Base-by-base conservation (phyloP, 495 filamentous ascomycete genomes). In the Neurospora africana region DNA sequence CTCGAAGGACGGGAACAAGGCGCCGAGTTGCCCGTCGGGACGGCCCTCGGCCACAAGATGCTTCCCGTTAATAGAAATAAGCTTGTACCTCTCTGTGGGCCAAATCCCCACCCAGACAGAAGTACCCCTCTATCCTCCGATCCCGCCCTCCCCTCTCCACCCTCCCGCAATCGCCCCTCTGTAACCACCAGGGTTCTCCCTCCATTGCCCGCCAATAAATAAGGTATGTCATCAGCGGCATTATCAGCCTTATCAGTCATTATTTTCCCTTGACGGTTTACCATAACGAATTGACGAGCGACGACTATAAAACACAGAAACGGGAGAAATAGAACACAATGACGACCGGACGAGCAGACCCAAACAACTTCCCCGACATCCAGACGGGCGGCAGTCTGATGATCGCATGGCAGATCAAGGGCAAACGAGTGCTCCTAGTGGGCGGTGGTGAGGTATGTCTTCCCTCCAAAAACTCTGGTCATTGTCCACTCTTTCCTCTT, bases 351-450 rank as follows among this genome's bases (percentile, higher is more conserved):
- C 47, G 47, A 58, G 47, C 47, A 58, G 21, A 58, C 47, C 47
- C 47, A 9, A 27, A 19, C 15, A 75, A 89, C 70, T 97, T 90
- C 80, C 94, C 94, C 74, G 85, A 89, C 69, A 85, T 98, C 30
- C 90, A 97, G 80, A 91, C 92, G 44, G 95, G 94, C 69, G 95
- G 94, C 53, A 98, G 95, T 44, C 83, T 99, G 72, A 93, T 98
- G 71, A 82, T 99, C 67, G 95, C 95, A 75, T 99, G 93, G 93
- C 95, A 98, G 83, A 87, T 95, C 72, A 91, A 88, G 77, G 87
- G 90, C 77, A 97, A 94, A 78, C 84, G 86, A 72, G 89, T 98
- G 5, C 81, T 99, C 13, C 92, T 99, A 2, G 87, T 99, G 9
- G 95, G 95, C 72, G 95, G 95, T 74, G 95, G 95, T 78, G 94